These are phyloP conservation scores for Bruguiera parviflora DNA, from an alignment of 345 rosid genomes.

Conservation along the genomic window DNA sequence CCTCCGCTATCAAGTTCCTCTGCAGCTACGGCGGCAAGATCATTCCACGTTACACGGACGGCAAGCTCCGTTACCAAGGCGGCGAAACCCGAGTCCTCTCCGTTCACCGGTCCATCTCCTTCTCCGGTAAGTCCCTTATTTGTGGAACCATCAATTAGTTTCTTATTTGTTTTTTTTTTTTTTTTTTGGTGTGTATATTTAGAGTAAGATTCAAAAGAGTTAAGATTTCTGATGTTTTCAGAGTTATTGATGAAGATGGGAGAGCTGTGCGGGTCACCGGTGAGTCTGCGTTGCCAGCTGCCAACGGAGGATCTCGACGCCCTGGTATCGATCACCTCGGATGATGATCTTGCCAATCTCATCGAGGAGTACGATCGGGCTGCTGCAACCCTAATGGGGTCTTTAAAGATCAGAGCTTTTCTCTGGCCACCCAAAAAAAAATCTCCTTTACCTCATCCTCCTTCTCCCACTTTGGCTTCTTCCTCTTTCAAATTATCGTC, in stretches of 20 bases:
- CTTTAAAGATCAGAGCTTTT: slow-evolving; percentile 74
- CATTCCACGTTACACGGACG: slow-evolving; percentile 77
- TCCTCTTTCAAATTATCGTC: slow-evolving; percentile 12
- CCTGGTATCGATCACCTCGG: slow-evolving; percentile 69
- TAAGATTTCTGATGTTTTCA: slow-evolving; percentile 31
- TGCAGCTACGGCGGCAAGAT: slow-evolving; percentile 91
- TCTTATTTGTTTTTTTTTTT: not conserved
- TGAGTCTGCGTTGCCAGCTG: slow-evolving; percentile 72
- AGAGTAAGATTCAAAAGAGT: not conserved
- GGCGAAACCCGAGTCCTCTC: slow-evolving; percentile 89
- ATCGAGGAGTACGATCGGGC: slow-evolving; percentile 83
- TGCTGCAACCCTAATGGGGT: slow-evolving; percentile 1
- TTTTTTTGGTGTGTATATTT: not conserved
- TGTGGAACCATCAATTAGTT: not conserved
- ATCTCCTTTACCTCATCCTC: not conserved
- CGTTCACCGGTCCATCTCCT: slow-evolving; percentile 66
- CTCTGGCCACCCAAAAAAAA: slow-evolving; percentile 52
- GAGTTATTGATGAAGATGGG: slow-evolving; percentile 66
- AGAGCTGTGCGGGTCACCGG: slow-evolving; percentile 52
- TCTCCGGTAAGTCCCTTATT: slow-evolving; percentile 47
- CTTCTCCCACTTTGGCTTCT: not conserved
- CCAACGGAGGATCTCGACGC: slow-evolving; percentile 89
- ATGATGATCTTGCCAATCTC: slow-evolving; percentile 80
- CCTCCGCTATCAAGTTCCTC: slow-evolving; percentile 52
- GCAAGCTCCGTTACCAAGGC: slow-evolving; percentile 82